Percentiles rank a stretch among this genome's conserved stretches.
Evolutionary conservation across 2,329 filamentous ascomycete species (phyloP).

Genomic region (Claviceps quebecensis): DNA sequence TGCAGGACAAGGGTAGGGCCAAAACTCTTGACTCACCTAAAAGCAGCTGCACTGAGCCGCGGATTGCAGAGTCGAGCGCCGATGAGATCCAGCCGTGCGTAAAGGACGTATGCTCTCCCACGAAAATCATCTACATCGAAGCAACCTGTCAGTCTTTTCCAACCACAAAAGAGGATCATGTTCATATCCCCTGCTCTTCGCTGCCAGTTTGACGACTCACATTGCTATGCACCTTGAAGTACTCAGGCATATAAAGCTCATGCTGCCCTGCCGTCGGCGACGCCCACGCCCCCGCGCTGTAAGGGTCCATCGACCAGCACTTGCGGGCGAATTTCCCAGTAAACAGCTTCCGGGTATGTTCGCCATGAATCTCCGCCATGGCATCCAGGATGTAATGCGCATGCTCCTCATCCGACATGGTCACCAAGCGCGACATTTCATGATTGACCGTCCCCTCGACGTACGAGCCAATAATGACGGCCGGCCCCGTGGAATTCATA

Average conservation of each 20-base stretch:
- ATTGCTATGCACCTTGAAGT: conserved; percentile 52
- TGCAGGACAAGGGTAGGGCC: no score
- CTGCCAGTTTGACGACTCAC: conserved; percentile 14
- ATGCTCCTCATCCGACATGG: conserved; percentile 40
- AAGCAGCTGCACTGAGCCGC: conserved; percentile 50
- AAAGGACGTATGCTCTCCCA: conserved; percentile 56
- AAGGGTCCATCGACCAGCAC: conserved; percentile 51
- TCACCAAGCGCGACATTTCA: conserved; percentile 25
- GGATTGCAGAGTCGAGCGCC: conserved; percentile 52
- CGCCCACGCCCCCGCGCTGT: conserved; percentile 49
- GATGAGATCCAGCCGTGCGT: conserved; percentile 60
- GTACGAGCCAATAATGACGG: conserved; percentile 49
- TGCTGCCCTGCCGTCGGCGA: conserved; percentile 49
- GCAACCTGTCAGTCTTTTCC: neutral
- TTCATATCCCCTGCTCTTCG: neutral
- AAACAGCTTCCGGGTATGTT: conserved; percentile 43
- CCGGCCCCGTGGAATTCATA: conserved; percentile 44
- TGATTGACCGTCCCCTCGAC: conserved; percentile 27
- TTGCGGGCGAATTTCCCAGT: conserved; percentile 51
- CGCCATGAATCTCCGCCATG: conserved; percentile 54
- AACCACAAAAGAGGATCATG: neutral
- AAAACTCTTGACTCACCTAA: conserved; percentile 21
- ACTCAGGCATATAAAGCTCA: conserved; percentile 56
- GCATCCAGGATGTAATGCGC: conserved; percentile 48
- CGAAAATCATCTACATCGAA: conserved; percentile 41